phyloP scores from a whole-genome alignment of 2,329 filamentous ascomycete species.

The Aspergillus transmontanensis region DNA sequence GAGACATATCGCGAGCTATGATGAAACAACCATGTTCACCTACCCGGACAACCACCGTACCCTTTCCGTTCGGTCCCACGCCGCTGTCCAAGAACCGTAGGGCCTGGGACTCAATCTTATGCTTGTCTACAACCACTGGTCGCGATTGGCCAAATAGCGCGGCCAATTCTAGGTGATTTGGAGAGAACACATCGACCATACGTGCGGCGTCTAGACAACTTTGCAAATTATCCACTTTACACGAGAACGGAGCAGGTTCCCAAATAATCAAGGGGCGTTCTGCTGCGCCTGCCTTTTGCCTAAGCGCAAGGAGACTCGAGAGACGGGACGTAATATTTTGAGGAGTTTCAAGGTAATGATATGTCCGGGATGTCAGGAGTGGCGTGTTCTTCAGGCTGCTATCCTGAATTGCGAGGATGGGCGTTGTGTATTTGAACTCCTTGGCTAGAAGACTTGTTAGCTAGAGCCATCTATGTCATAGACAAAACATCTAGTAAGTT shows the following conservation, averaged over 20 bases:
- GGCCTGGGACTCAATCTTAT: slow-evolving; percentile 18
- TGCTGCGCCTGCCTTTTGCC: slow-evolving; percentile 10
- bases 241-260: slow-evolving; percentile 27
- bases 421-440: slow-evolving; percentile 25
- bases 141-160: slow-evolving; percentile 19
- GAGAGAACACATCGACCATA: slow-evolving; percentile 38
- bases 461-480: background rate
- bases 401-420: slow-evolving; percentile 19
- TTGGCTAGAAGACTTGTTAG: slow-evolving; percentile 20
- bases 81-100: slow-evolving; percentile 12
- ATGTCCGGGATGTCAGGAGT: slow-evolving; percentile 17
- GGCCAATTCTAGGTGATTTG: slow-evolving; percentile 42
- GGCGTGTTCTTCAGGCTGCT: slow-evolving; percentile 6
- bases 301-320: slow-evolving; percentile 19
- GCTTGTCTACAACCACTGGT: background rate
- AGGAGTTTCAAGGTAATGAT: slow-evolving; percentile 24
- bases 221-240: slow-evolving; percentile 26
- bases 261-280: slow-evolving; percentile 24
- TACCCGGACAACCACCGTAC: slow-evolving; percentile 31
- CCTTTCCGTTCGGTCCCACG: slow-evolving; percentile 20
- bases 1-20: slow-evolving; percentile 5
- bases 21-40: slow-evolving; percentile 35
- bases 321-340: slow-evolving; percentile 16
- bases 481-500: background rate
- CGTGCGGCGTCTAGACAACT: slow-evolving; percentile 17